A percentile compares a stretch with the other conserved stretches of the same genome.
Evolutionary conservation across 2,329 filamentous ascomycete genomes (phyloP).

Genomic region (Dichotomopilus funicola): DNA sequence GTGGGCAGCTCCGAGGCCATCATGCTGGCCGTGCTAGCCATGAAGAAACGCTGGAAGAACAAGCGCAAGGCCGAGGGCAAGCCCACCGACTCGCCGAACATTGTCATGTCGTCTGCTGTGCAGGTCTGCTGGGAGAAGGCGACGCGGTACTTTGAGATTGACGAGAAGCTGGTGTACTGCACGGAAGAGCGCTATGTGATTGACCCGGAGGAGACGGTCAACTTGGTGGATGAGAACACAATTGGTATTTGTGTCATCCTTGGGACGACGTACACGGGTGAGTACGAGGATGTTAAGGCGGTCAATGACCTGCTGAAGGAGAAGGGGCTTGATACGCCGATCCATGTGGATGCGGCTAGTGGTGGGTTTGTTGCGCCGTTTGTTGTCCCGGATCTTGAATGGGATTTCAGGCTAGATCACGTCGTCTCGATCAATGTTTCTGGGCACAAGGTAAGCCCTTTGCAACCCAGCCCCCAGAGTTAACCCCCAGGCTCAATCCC

Average conservation of each 20-base stretch:
- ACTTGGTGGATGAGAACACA: slow-evolving; percentile 59
- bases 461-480: no score
- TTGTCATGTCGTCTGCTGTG: slow-evolving; percentile 92
- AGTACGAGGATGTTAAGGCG: slow-evolving; percentile 89
- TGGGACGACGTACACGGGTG: slow-evolving; percentile 89
- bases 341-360: slow-evolving; percentile 89
- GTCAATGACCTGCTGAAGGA: slow-evolving; percentile 82
- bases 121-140: slow-evolving; percentile 98
- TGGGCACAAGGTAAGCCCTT: slow-evolving; percentile 63
- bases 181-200: slow-evolving; percentile 56
- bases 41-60: slow-evolving; percentile 95
- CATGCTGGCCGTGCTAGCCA: slow-evolving; percentile 75
- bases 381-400: slow-evolving; percentile 72
- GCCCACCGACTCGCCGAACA: slow-evolving; percentile 73
- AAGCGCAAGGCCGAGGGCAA: slow-evolving; percentile 77
- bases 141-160: slow-evolving; percentile 82
- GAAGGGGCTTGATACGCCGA: slow-evolving; percentile 70
- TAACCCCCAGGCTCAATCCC: no score
- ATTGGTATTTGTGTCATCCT: slow-evolving; percentile 92
- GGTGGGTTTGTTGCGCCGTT: slow-evolving; percentile 94
- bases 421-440: slow-evolving; percentile 93
- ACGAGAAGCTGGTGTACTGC: slow-evolving; percentile 74
- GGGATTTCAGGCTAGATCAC: slow-evolving; percentile 86
- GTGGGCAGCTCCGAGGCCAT: slow-evolving; percentile 88
- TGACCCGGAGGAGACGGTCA: slow-evolving; percentile 55